Evolutionary conservation across 257 asterid species (phyloP).

Genomic region (Nicotiana tabacum): DNA sequence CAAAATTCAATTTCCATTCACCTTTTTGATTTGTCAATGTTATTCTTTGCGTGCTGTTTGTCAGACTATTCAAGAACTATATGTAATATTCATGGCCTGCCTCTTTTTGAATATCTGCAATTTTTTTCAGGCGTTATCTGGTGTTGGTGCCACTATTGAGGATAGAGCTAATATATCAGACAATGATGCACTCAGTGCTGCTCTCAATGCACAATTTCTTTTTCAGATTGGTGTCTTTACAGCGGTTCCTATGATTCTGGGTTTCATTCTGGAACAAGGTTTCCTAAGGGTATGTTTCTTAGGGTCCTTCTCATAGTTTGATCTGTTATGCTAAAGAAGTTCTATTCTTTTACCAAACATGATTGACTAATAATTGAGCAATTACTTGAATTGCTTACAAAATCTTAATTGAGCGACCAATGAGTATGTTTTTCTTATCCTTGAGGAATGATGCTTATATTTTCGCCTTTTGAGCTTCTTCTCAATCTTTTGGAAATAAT

Average conservation of each 20-base stretch:
- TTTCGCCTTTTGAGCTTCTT: not conserved
- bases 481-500: not conserved
- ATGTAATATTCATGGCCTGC: not conserved
- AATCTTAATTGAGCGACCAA: not conserved
- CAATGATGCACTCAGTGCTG: constrained; percentile 72
- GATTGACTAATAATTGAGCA: not conserved
- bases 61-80: not conserved
- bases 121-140: constrained; percentile 77
- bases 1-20: not conserved
- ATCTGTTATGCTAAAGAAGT: constrained; percentile 5
- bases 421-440: not conserved
- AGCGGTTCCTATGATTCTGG: constrained; percentile 91
- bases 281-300: constrained; percentile 67
- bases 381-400: not conserved
- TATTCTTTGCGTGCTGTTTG: constrained; percentile 10
- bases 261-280: constrained; percentile 92
- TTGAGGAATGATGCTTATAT: not conserved
- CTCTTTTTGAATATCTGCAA: constrained; percentile 14
- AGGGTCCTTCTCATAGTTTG: not conserved
- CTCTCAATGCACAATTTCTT: constrained; percentile 91
- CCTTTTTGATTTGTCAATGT: not conserved
- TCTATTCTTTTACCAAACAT: not conserved
- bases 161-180: constrained; percentile 43
- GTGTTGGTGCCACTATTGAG: constrained; percentile 75
- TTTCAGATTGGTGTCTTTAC: constrained; percentile 92